Conservation (phyloP, 345 rosid genomes). For the Camelina laxa region DNA sequence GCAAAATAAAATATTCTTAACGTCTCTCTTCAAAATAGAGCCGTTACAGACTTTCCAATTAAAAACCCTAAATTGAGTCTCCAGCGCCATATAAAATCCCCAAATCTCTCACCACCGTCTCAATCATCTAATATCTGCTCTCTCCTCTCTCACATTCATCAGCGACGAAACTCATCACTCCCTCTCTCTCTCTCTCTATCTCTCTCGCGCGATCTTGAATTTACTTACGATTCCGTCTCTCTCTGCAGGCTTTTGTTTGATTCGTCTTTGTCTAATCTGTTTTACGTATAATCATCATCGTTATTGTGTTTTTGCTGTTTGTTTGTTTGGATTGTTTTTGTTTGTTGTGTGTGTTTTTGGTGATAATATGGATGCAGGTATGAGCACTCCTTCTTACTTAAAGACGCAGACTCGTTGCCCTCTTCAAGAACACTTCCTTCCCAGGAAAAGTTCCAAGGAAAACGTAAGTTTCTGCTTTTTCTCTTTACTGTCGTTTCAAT, state of each 20-base stretch:
- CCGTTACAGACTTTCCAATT: conserved; percentile 29
- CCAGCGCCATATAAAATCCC: conserved; percentile 3
- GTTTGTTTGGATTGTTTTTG: neutral
- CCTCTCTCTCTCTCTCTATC: conserved; percentile 4
- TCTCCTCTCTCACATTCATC: neutral
- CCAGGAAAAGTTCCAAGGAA: conserved; percentile 52
- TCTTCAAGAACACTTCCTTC: conserved; percentile 53
- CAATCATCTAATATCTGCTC: conserved; percentile 25
- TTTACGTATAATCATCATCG: conserved; percentile 1
- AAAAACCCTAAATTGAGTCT: conserved; percentile 29
- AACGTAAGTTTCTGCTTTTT: conserved; percentile 35
- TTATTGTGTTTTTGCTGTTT: neutral
- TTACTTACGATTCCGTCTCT: neutral
- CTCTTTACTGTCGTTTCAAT: neutral
- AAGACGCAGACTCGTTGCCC: conserved; percentile 41
- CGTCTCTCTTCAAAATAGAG: conserved; percentile 34
- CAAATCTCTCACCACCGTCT: neutral
- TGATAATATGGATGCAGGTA: conserved; percentile 41
- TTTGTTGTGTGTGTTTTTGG: conserved; percentile 22
- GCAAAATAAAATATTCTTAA: neutral
- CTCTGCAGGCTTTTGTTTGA: conserved; percentile 21
- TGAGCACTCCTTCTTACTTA: conserved; percentile 19
- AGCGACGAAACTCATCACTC: conserved; percentile 21
- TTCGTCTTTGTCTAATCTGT: conserved; percentile 16
- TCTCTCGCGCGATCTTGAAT: neutral